Percentiles rank a stretch among this genome's conserved stretches.
Conservation (phyloP, 2,329 filamentous ascomycete genomes). For the Penicillium digitatum region DNA sequence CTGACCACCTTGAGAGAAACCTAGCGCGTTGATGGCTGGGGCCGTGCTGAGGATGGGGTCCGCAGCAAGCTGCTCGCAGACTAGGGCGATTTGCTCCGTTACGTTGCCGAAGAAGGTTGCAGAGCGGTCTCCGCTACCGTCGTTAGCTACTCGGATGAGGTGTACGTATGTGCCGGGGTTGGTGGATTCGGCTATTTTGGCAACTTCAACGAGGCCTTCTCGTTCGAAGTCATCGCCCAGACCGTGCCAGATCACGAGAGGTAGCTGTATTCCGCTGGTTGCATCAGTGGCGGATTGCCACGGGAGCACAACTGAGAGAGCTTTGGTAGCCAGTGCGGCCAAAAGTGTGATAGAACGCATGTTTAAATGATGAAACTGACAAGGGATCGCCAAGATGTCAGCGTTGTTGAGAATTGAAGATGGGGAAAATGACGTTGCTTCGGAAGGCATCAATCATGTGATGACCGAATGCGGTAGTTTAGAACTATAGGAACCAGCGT, state of each 20-base stretch:
- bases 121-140: constrained; percentile 65
- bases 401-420: constrained; percentile 1
- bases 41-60: constrained; percentile 78
- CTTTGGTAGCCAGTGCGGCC: constrained; percentile 13
- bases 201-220: constrained; percentile 69
- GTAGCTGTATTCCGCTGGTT: constrained; percentile 56
- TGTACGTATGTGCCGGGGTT: constrained; percentile 85
- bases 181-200: constrained; percentile 63
- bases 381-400: neutral
- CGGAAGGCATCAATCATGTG: constrained; percentile 12
- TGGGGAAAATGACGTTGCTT: constrained; percentile 6
- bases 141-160: constrained; percentile 66
- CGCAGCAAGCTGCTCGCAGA: constrained; percentile 71
- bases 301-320: constrained; percentile 18
- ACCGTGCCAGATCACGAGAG: constrained; percentile 92
- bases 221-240: constrained; percentile 64
- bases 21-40: constrained; percentile 81
- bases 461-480: neutral
- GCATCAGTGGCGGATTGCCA: constrained; percentile 18
- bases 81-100: constrained; percentile 67
- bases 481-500: neutral
- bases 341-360: constrained; percentile 17
- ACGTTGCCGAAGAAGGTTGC: constrained; percentile 91
- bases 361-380: constrained; percentile 1
- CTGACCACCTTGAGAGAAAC: constrained; percentile 93